phyloP scores from a whole-genome alignment of 768 basidiomycete species.

The Mycena filopes region DNA sequence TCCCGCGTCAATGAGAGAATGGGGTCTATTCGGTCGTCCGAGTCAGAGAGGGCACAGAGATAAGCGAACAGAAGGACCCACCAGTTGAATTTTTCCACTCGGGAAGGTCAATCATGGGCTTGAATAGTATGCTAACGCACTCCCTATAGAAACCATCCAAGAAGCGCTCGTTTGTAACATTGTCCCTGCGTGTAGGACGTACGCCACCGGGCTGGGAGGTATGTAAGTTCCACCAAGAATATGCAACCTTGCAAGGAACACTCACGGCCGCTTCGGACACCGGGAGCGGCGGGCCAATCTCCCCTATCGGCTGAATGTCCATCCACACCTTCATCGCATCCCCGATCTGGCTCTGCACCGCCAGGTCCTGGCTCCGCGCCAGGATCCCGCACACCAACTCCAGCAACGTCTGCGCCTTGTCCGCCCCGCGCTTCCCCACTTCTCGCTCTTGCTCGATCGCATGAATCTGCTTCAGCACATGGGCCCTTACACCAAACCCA shows the following conservation, averaged over 20 bases:
- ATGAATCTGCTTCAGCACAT: constrained; percentile 83
- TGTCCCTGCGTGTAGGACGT: constrained; percentile 73
- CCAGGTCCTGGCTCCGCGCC: constrained; percentile 83
- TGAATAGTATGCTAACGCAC: constrained; percentile 81
- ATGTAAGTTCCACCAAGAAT: constrained; percentile 26
- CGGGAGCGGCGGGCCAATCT: constrained; percentile 35
- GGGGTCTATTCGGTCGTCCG: constrained; percentile 53
- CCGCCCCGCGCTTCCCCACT: constrained; percentile 63
- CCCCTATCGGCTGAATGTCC: constrained; percentile 71
- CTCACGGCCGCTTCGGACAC: constrained; percentile 46
- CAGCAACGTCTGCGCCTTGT: constrained; percentile 78
- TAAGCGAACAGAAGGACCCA: constrained; percentile 33
- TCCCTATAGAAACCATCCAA: constrained; percentile 94
- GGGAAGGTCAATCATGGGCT: constrained; percentile 79
- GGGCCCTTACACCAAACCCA: constrained; percentile 83
- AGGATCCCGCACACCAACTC: constrained; percentile 81
- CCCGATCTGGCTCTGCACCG: constrained; percentile 90
- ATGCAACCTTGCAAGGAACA: constrained; percentile 12
- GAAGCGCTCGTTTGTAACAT: constrained; percentile 88
- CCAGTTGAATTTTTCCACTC: constrained; percentile 65
- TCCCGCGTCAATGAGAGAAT: constrained; percentile 72
- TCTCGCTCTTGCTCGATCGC: constrained; percentile 76
- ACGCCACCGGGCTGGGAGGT: constrained; percentile 51
- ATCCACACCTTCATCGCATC: constrained; percentile 87
- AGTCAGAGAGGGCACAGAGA: constrained; percentile 9